A percentile compares a stretch with the other conserved stretches of the same genome.
Conservation (phyloP, 345 rosid genomes). For the Crucihimalaya himalaica region DNA sequence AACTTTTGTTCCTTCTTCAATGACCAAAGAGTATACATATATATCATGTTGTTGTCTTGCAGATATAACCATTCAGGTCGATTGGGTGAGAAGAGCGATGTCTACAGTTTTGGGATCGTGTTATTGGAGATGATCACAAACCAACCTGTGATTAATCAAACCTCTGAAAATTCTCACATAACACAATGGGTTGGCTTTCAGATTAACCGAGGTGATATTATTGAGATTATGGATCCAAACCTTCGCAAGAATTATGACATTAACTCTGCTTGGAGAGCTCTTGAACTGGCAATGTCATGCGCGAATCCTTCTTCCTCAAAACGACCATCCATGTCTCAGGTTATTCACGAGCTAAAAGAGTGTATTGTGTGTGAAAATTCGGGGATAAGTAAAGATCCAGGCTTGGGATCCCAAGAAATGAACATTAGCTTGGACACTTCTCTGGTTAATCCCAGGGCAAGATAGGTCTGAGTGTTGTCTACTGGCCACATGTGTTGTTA, state of each 20-base stretch:
- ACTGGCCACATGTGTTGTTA: too few relatives aligned
- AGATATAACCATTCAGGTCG: conserved; percentile 14
- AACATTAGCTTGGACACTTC: not conserved
- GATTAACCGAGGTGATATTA: conserved; percentile 13
- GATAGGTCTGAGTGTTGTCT: not conserved
- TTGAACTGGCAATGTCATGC: conserved; percentile 34
- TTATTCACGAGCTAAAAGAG: conserved; percentile 21
- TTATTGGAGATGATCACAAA: conserved; percentile 39
- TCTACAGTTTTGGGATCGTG: conserved; percentile 31
- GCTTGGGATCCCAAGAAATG: not conserved
- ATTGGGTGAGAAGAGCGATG: conserved; percentile 28
- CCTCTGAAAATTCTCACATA: not conserved
- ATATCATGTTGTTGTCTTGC: conserved; percentile 1
- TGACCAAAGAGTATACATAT: not conserved
- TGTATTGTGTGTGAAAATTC: conserved; percentile 19
- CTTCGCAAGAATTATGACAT: not conserved
- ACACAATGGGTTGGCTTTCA: conserved; percentile 15
- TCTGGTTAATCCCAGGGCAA: not conserved
- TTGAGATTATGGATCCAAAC: conserved; percentile 28
- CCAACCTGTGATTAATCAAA: conserved; percentile 25
- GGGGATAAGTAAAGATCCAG: not conserved
- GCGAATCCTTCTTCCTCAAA: not conserved
- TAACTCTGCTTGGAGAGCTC: conserved; percentile 32
- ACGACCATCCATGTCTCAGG: conserved; percentile 32
- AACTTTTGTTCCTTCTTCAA: not conserved